Base-by-base conservation (phyloP, 2,329 filamentous ascomycete species). In the Immersiporthe knoxdaviesiana region DNA sequence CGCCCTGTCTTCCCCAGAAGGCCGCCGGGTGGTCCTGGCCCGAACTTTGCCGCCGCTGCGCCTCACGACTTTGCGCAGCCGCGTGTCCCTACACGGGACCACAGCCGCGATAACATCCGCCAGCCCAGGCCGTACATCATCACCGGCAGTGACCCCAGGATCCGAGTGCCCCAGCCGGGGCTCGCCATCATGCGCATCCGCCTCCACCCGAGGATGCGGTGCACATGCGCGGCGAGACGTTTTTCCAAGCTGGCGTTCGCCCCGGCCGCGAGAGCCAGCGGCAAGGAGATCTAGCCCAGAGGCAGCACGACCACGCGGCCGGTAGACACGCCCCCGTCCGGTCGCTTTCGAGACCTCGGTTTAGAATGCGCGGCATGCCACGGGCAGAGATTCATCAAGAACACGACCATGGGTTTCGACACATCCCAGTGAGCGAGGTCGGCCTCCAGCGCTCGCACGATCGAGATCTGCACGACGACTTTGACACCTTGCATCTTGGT, bases 341-440 rank as follows among this genome's bases (percentile, higher is more conserved):
- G 14, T 27, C 41, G 37, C 6, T 16, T 32, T 50, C 27, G 18
- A 8, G 24, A 27, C 24, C 14, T 59, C 54, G 41, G 6, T 39
- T n/a, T 18, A 41, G 30, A 4, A n/a, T 1, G 16, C 66, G 64
- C 32, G 39, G 52, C 24, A 63, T 59, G 1, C 70, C 64, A 6
- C 65, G 32, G 8, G 35, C 66, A 2, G 61, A 61, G 14, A 58
- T 66, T 32, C 35, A 66, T 35, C 14, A 61, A 7, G 59, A 39
- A 30, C 21, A 21, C n/a, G n/a, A 24, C 37, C n/a, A 41, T 14
- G 32, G 39, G 3, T 58, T 66, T 11, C 63, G 70, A 32, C 63
- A 62, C 32, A 63, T 72, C 27, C 56, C 66, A 2, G 16, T 54
- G 47, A 70, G 70, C 41, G 70, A 70, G 56, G 60, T 72, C 32